Percentiles rank a stretch among this genome's conserved stretches.
Conservation (phyloP, 1,284 basidiomycete genomes). For the Chondrostereum purpureum region DNA sequence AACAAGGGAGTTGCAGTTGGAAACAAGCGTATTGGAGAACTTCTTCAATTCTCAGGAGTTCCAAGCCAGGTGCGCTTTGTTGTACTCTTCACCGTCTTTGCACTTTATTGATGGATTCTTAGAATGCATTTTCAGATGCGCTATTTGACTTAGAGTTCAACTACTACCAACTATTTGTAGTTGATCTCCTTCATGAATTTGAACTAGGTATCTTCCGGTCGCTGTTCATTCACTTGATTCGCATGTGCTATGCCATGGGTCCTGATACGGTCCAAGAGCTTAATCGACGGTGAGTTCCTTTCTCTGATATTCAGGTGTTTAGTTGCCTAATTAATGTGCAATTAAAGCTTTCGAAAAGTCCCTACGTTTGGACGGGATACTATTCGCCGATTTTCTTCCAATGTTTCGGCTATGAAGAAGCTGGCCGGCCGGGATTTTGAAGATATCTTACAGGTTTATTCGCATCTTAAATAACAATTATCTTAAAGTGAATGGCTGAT, state of each 20-base stretch:
- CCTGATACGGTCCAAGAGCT: not conserved
- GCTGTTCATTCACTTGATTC: not conserved
- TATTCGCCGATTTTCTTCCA: not conserved
- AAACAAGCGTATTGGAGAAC: not conserved
- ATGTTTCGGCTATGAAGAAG: not conserved
- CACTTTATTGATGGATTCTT: not conserved
- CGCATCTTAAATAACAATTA: no score
- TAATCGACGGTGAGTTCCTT: not conserved
- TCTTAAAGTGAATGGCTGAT: no score
- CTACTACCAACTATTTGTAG: not conserved
- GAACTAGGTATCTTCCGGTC: not conserved
- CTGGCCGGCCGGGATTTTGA: not conserved
- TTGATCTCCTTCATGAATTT: not conserved
- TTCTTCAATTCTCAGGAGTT: not conserved
- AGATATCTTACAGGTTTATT: slow-evolving; percentile 8
- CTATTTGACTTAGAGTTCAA: not conserved
- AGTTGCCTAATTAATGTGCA: not conserved
- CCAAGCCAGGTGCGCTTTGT: not conserved
- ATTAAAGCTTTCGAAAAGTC: slow-evolving; percentile 19
- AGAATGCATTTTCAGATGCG: not conserved
- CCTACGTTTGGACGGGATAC: slow-evolving; percentile 18
- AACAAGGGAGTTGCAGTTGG: not conserved
- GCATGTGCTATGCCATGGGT: not conserved
- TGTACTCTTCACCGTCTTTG: not conserved
- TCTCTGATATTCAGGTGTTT: not conserved